Conservation (phyloP, 2,329 filamentous ascomycete genomes). For the Zalaria obscura region DNA sequence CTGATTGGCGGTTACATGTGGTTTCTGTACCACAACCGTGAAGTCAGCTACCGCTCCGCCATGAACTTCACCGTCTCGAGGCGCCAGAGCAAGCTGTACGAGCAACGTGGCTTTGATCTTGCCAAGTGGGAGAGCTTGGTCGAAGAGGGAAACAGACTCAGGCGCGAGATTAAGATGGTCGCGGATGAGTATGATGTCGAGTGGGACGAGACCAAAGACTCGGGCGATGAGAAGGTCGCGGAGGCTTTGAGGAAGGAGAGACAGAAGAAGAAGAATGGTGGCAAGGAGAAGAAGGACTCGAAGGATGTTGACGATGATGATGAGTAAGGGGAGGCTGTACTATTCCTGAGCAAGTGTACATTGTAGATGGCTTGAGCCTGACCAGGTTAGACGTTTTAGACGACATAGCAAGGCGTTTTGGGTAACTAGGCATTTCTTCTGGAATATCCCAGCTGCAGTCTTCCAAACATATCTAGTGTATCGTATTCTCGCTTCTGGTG, state of each 20-base stretch:
- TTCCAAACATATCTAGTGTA: too few relatives aligned
- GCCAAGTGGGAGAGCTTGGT: constrained; percentile 64
- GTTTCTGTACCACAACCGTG: constrained; percentile 86
- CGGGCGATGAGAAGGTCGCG: constrained; percentile 37
- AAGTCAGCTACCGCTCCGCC: constrained; percentile 74
- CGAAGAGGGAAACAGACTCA: constrained; percentile 63
- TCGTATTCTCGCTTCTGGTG: too few relatives aligned
- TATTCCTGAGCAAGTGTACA: too few relatives aligned
- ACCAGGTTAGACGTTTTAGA: too few relatives aligned
- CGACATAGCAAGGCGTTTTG: too few relatives aligned
- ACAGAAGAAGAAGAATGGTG: constrained; percentile 17
- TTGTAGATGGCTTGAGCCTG: too few relatives aligned
- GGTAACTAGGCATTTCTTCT: too few relatives aligned
- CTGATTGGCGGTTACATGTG: constrained; percentile 85
- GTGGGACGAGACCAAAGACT: constrained; percentile 63
- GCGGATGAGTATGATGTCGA: constrained; percentile 83
- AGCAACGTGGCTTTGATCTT: constrained; percentile 60
- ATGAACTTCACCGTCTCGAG: constrained; percentile 75
- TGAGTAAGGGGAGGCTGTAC: too few relatives aligned
- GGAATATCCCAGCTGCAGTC: too few relatives aligned
- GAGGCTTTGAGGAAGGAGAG: constrained; percentile 38
- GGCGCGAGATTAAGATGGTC: constrained; percentile 65
- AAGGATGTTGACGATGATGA: too few relatives aligned
- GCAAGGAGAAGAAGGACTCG: too few relatives aligned
- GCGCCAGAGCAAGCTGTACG: constrained; percentile 64